Conservation (phyloP, 1,284 basidiomycete species). For the Naganishia albida region DNA sequence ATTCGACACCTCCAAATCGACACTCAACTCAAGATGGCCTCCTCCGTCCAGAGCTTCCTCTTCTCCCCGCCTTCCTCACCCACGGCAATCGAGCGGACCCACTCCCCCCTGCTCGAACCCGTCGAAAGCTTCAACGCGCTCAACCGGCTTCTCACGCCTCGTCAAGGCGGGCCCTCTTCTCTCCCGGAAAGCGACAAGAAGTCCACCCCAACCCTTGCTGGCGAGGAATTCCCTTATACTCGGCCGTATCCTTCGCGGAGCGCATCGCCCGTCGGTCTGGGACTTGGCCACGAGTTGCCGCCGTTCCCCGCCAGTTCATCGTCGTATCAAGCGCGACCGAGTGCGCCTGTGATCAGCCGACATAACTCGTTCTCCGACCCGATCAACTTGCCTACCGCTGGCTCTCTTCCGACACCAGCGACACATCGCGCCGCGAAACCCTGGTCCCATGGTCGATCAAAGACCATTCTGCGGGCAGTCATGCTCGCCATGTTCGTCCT, state of each 20-base stretch:
- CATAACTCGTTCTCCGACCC: conserved; percentile 14
- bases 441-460: neutral
- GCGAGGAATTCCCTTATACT: conserved; percentile 27
- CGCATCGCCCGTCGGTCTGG: neutral
- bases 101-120: conserved; percentile 11
- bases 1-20: neutral
- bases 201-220: neutral
- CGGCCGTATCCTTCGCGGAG: conserved; percentile 5
- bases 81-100: neutral
- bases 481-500: neutral
- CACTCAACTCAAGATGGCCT: conserved; percentile 41
- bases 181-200: conserved; percentile 8
- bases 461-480: neutral
- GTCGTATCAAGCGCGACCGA: conserved; percentile 13
- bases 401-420: conserved; percentile 1
- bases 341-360: neutral
- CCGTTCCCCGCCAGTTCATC: conserved; percentile 12
- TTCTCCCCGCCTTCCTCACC: conserved; percentile 52
- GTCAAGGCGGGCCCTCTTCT: conserved; percentile 33
- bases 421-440: neutral
- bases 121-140: conserved; percentile 3
- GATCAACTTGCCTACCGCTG: neutral
- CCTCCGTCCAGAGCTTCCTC: conserved; percentile 49
- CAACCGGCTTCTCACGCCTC: conserved; percentile 26
- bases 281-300: neutral